Conservation (phyloP, 352 stramenopile species). For the Phytophthora idaei region DNA sequence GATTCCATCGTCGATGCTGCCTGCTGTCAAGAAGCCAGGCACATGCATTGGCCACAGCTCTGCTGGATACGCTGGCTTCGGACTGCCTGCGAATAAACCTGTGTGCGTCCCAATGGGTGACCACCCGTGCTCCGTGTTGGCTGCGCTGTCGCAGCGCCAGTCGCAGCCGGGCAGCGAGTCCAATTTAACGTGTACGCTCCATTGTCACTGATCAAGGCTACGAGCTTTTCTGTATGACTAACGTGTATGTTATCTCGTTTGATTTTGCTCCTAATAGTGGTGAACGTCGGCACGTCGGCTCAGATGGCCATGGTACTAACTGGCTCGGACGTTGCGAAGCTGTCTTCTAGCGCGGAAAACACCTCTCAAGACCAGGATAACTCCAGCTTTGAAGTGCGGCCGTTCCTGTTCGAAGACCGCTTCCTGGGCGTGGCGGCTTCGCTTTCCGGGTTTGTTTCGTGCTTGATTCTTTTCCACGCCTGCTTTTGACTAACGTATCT, state of each 20-base stretch:
- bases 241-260: conserved; percentile 3
- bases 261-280: conserved; percentile 43
- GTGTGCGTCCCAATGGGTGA: conserved; percentile 81
- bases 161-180: conserved; percentile 21
- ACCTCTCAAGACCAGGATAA: conserved; percentile 5
- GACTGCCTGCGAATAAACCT: conserved; percentile 35
- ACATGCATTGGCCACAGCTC: conserved; percentile 49
- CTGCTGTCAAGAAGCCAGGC: conserved; percentile 56
- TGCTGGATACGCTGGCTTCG: conserved; percentile 28
- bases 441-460: conserved; percentile 62
- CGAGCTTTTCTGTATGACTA: conserved; percentile 7
- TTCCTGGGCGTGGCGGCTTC: conserved; percentile 76
- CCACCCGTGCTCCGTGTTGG: conserved; percentile 76
- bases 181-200: conserved; percentile 52
- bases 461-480: not conserved
- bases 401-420: conserved; percentile 61
- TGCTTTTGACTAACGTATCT: conserved; percentile 5
- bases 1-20: conserved; percentile 69
- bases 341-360: conserved; percentile 9
- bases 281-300: conserved; percentile 85
- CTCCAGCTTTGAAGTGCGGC: conserved; percentile 75
- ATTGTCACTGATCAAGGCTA: conserved; percentile 2
- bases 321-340: conserved; percentile 33
- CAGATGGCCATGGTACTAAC: conserved; percentile 76
- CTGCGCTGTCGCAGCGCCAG: conserved; percentile 46